Evolutionary conservation across 2,329 filamentous ascomycete species (phyloP), one percentile per base, ranked within the genome.

Genomic region (Macrophomina pseudophaseolina): DNA sequence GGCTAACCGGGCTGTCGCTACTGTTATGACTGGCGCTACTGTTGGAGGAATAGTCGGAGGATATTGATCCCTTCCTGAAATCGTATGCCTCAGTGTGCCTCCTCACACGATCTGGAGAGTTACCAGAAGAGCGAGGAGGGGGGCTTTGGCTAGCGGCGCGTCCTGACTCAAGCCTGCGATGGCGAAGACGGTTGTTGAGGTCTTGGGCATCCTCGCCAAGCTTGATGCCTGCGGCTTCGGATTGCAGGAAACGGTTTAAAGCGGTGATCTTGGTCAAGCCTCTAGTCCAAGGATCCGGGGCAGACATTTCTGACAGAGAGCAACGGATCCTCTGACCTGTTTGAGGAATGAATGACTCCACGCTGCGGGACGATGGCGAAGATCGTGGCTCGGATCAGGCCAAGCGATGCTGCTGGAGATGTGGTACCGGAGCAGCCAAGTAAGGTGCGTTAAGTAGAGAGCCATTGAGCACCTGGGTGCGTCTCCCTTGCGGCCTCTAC

Each of bases 121-220:
- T 23, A 23, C 23, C 23, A 23, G 23, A 23, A 23, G 23, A 23
- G 23, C 23, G 23, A 23, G 1, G 3, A 23, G 23, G 23, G 23
- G 23, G 23, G 23, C 23, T 23, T 23, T 23, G 23, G 23, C 23
- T 23, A 23, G 23, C 1, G 23, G 23, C 23, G 23, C 23, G 23
- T 30, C 12, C 23, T 6, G n/a, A 4, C 5, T 38, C 12, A 4
- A 1, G 5, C 3, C 58, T 48, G n/a, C 58, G 58, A 23, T 35
- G 28, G 2, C 11, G 4, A 6, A 30, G 46, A 8, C 56, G 56
- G 4, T 16, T 2, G 5, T 2, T 32, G 28, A 62, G 58, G 30
- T 28, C n/a, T 5, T n/a, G 16, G 11, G 58, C 58, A 28, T 62
- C 58, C 16, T 62, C 58, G 44, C 58, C 58, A 32, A 44, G 58